These are phyloP conservation scores for Sanghuangporus weigelae DNA, from an alignment of 1,284 basidiomycete species.

Conservation along the genomic window DNA sequence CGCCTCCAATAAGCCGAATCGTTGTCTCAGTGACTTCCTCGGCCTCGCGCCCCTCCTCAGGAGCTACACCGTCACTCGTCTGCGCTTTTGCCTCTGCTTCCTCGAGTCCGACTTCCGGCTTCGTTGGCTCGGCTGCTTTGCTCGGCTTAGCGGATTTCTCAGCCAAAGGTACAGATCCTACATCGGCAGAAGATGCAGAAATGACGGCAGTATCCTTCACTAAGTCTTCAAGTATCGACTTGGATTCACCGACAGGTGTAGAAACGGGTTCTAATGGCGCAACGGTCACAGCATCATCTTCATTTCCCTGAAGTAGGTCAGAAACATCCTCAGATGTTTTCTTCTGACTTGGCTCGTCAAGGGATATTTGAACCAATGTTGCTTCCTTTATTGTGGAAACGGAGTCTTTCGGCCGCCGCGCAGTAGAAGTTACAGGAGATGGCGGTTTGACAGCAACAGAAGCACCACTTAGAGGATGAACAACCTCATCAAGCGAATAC, in stretches of 20 bases:
- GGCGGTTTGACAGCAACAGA: constrained; percentile 13
- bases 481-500: constrained; percentile 33
- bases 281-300: constrained; percentile 5
- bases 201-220: neutral
- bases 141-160: constrained; percentile 11
- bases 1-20: constrained; percentile 54
- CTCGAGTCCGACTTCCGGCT: neutral
- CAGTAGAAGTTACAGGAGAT: constrained; percentile 11
- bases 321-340: constrained; percentile 1
- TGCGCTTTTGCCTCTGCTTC: neutral
- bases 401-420: constrained; percentile 2
- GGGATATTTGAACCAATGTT: constrained; percentile 13
- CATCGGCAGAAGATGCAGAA: neutral
- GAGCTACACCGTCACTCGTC: neutral
- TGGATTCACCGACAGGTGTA: constrained; percentile 1
- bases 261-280: constrained; percentile 11
- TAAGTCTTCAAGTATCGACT: neutral
- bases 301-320: constrained; percentile 10
- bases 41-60: constrained; percentile 20
- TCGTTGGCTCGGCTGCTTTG: constrained; percentile 16
- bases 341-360: constrained; percentile 7
- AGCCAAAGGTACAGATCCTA: neutral
- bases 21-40: constrained; percentile 29
- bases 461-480: constrained; percentile 17
- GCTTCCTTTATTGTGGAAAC: constrained; percentile 16